Percentiles rank a stretch among this genome's conserved stretches.
Evolutionary conservation across 2,329 filamentous ascomycete species (phyloP).

Genomic region (Geosmithia morbida): DNA sequence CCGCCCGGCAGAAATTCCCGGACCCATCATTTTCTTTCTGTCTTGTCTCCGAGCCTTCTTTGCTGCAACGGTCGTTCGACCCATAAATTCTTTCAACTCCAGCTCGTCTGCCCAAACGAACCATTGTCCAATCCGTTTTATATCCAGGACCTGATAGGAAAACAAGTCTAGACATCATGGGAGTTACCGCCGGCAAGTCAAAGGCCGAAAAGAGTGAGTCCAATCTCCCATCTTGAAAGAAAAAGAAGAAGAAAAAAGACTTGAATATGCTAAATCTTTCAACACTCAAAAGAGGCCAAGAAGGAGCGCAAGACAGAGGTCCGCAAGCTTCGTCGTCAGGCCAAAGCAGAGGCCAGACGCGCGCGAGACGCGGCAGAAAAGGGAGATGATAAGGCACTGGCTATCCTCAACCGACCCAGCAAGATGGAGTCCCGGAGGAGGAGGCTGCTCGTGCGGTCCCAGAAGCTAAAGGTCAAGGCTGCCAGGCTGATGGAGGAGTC

Average conservation of each 20-base stretch:
- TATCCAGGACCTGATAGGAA: not conserved
- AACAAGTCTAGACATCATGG: not conserved
- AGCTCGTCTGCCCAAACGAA: too few species aligned
- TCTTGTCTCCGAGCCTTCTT: not conserved
- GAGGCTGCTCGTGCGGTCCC: slow-evolving; percentile 20
- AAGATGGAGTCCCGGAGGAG: slow-evolving; percentile 23
- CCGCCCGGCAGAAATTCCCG: not conserved
- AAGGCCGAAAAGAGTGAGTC: not conserved
- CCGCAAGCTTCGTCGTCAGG: slow-evolving; percentile 20
- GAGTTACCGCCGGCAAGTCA: not conserved
- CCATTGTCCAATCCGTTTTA: too few species aligned
- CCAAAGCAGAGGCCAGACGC: slow-evolving; percentile 21
- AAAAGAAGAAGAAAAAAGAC: too few species aligned
- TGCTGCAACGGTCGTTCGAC: too few species aligned
- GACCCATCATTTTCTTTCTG: slow-evolving; percentile 3
- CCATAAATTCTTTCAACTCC: not conserved
- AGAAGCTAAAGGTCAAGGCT: slow-evolving; percentile 24
- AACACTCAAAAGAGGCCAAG: not conserved
- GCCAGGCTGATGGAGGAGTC: slow-evolving; percentile 24
- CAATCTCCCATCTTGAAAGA: not conserved
- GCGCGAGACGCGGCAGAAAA: slow-evolving; percentile 21
- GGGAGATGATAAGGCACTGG: slow-evolving; percentile 13
- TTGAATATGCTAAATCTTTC: not conserved
- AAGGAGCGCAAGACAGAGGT: slow-evolving; percentile 6
- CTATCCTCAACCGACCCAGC: slow-evolving; percentile 7